Evolutionary conservation across 1,284 basidiomycete genomes (phyloP), one percentile per base, ranked within the genome.

Genomic region (Volvariella volvacea): DNA sequence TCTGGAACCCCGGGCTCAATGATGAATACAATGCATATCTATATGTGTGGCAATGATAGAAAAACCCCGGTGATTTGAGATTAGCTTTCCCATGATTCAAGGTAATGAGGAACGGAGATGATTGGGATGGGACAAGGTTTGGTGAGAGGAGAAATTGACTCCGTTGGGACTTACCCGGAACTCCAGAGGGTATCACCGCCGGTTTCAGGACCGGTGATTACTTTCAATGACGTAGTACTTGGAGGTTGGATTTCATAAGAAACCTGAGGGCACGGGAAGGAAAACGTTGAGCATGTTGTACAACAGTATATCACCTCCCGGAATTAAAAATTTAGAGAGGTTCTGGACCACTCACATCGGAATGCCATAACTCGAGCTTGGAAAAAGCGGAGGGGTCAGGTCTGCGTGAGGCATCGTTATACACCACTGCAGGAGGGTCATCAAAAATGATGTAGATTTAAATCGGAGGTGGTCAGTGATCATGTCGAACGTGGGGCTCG

Each of bases 301-400:
- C n/a, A 8, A 31, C 30, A 36, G 19, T 15, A 20, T 20, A 36
- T 28, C 34, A 15, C 7, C 7, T 4, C n/a, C 7, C n/a, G 34
- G 15, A 15, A 36, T 36, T 6, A 4, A n/a, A n/a, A n/a, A 15
- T 6, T 16, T 20, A 4, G n/a, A 16, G 19, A 15, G 34, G 34
- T 28, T 36, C 34, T n/a, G 34, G n/a, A 7, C 4, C 20, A 44
- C 58, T 67, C 48, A 88, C 86, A 59, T 91, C 88, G 1, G 81
- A 80, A 63, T 91, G 88, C 80, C 80, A 90, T n/a, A 91, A 71
- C 53, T 90, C 87, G 15, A 80, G 55, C 60, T 84, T 83, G n/a
- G 82, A 75, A 61, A 85, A 88, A 4, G 83, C 72, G 41, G 74
- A 67, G 3, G 78, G 61, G 56, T 91, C 84, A 2, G 85, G 86